phyloP scores from a whole-genome alignment of 345 rosid genomes.

The Clausena lansium region DNA sequence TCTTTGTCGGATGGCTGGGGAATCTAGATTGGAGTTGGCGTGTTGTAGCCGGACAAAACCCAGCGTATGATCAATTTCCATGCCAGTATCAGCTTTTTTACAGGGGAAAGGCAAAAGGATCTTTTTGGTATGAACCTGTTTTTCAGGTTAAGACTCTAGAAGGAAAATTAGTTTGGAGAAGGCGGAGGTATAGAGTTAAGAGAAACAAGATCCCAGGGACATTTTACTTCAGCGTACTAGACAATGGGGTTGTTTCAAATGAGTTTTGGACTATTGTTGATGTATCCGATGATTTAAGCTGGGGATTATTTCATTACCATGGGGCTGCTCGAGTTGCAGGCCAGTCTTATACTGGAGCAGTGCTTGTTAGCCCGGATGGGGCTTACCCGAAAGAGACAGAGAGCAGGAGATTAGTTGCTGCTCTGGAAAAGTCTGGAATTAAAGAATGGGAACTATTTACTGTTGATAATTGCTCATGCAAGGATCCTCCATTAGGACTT shows the following conservation, averaged over 20 bases:
- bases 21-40: conserved; percentile 90
- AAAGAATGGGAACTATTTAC: conserved; percentile 86
- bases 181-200: conserved; percentile 82
- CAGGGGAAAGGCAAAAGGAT: conserved; percentile 83
- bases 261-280: conserved; percentile 90
- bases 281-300: conserved; percentile 76
- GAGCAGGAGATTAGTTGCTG: conserved; percentile 36
- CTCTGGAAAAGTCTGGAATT: conserved; percentile 74
- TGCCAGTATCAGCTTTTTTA: conserved; percentile 93
- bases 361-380: conserved; percentile 84
- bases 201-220: conserved; percentile 68
- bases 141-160: conserved; percentile 83
- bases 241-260: conserved; percentile 88
- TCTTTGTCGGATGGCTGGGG: conserved; percentile 92
- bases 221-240: conserved; percentile 78
- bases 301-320: conserved; percentile 86
- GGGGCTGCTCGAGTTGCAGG: conserved; percentile 96
- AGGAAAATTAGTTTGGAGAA: conserved; percentile 74
- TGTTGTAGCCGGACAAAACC: conserved; percentile 90
- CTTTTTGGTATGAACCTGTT: conserved; percentile 94
- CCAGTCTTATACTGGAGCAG: conserved; percentile 90
- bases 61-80: conserved; percentile 94
- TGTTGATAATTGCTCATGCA: conserved; percentile 77
- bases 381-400: conserved; percentile 55
- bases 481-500: conserved; percentile 70